These are phyloP conservation scores for Pelargonium citronellum DNA, from an alignment of 441 rosid genomes.

Conservation along the genomic window DNA sequence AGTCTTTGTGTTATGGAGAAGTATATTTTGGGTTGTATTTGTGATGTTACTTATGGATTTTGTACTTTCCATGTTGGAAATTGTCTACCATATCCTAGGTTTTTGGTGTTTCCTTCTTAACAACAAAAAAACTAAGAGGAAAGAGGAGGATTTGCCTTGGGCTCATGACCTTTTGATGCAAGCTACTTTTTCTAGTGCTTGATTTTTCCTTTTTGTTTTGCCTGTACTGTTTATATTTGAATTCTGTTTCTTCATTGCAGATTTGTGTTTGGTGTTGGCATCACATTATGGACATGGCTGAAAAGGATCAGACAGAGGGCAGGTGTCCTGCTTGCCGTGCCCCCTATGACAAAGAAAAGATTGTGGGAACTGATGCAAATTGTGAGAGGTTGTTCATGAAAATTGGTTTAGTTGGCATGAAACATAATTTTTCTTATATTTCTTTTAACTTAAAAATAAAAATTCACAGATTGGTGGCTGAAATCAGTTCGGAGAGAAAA, in stretches of 20 bases:
- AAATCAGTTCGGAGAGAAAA: conserved; percentile 42
- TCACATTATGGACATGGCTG: conserved; percentile 60
- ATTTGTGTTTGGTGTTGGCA: conserved; percentile 75
- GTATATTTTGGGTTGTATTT: not conserved
- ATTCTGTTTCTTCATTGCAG: conserved; percentile 21
- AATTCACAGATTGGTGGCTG: conserved; percentile 39
- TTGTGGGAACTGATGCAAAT: conserved; percentile 46
- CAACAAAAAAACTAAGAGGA: not conserved
- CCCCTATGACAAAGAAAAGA: conserved; percentile 58
- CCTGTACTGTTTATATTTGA: not conserved
- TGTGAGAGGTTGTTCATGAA: conserved; percentile 38
- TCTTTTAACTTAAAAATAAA: conserved; percentile 6
- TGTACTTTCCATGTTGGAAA: not conserved
- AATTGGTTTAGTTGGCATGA: not conserved
- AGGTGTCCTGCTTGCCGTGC: conserved; percentile 61
- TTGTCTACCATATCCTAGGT: not conserved
- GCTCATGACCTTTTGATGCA: conserved; percentile 1
- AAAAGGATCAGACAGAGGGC: conserved; percentile 49
- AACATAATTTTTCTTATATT: conserved; percentile 12
- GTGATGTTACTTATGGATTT: not conserved
- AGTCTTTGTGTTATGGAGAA: not conserved
- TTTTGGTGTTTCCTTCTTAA: not conserved
- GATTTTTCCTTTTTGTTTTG: not conserved
- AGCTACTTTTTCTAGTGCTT: not conserved
- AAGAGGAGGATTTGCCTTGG: not conserved